Evolutionary conservation across 352 stramenopile species (phyloP).

Genomic region (Globisporangium emineosum): DNA sequence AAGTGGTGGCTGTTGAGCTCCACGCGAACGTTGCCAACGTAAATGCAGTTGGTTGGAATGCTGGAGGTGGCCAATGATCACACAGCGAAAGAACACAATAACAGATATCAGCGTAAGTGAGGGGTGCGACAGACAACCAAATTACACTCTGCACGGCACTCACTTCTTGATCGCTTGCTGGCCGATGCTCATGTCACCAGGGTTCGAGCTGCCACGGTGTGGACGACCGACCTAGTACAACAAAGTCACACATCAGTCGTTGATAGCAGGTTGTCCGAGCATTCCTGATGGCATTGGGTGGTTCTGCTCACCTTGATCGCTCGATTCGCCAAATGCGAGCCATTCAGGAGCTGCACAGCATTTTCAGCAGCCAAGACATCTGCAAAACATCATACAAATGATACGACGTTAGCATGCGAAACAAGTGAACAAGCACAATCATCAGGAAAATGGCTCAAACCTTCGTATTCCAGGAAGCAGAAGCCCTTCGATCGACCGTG

Average conservation of each 20-base stretch:
- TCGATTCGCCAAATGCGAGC: slow-evolving; percentile 53
- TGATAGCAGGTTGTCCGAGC: background rate
- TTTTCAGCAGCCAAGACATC: slow-evolving; percentile 78
- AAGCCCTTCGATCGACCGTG: slow-evolving; percentile 71
- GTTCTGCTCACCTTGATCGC: slow-evolving; percentile 43
- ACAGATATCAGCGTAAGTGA: background rate
- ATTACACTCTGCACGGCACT: slow-evolving; percentile 13
- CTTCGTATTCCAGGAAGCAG: slow-evolving; percentile 80
- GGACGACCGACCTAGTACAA: slow-evolving; percentile 58
- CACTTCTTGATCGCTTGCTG: slow-evolving; percentile 79
- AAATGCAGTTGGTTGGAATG: slow-evolving; percentile 70
- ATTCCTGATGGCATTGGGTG: background rate
- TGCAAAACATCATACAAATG: slow-evolving; percentile 13
- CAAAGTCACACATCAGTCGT: background rate
- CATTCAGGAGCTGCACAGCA: slow-evolving; percentile 76
- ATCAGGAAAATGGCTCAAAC: slow-evolving; percentile 11
- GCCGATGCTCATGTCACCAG: slow-evolving; percentile 59
- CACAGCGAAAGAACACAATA: background rate
- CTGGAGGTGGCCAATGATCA: too few relatives aligned
- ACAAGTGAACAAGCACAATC: background rate
- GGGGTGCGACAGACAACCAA: background rate
- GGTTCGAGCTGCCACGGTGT: slow-evolving; percentile 63
- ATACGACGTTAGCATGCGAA: background rate
- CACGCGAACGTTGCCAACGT: slow-evolving; percentile 62
- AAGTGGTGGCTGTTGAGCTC: slow-evolving; percentile 78